phyloP scores from a whole-genome alignment of 805 yeast species.

The Metschnikowia lachancei region DNA sequence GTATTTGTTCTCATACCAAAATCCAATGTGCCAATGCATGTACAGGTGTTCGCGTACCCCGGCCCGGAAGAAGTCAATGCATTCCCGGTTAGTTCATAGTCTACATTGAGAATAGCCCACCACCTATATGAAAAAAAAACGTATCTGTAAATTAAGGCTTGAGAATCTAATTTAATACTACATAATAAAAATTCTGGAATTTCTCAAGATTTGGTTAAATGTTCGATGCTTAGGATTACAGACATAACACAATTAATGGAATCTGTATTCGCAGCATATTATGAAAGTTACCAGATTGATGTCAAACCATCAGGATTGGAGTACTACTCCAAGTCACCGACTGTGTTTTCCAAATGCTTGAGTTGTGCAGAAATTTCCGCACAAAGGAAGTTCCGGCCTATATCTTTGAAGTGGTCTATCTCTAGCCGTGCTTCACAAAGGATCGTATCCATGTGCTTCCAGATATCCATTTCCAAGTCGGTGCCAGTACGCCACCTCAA shows the following conservation, averaged over 20 bases:
- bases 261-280: no score
- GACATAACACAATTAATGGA: no score
- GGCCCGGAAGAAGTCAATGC: background rate
- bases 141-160: no score
- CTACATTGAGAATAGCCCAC: background rate
- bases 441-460: slow-evolving; percentile 55
- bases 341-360: slow-evolving; percentile 33
- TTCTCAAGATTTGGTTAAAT: no score
- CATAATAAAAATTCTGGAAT: no score
- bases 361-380: slow-evolving; percentile 49
- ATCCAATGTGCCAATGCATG: slow-evolving; percentile 1
- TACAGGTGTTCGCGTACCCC: slow-evolving; percentile 1
- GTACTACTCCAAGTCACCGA: slow-evolving; percentile 30
- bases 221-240: no score
- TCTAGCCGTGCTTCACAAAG: slow-evolving; percentile 51
- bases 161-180: no score
- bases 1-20: background rate
- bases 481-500: slow-evolving; percentile 50
- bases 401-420: slow-evolving; percentile 43
- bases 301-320: no score
- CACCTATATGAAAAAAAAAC: no score
- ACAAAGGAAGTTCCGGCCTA: slow-evolving; percentile 45
- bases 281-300: no score
- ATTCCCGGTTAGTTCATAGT: background rate
- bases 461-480: slow-evolving; percentile 58